Evolutionary conservation across 1,284 basidiomycete species (phyloP), one percentile per base, ranked within the genome.

Genomic region (Mycena sp.): DNA sequence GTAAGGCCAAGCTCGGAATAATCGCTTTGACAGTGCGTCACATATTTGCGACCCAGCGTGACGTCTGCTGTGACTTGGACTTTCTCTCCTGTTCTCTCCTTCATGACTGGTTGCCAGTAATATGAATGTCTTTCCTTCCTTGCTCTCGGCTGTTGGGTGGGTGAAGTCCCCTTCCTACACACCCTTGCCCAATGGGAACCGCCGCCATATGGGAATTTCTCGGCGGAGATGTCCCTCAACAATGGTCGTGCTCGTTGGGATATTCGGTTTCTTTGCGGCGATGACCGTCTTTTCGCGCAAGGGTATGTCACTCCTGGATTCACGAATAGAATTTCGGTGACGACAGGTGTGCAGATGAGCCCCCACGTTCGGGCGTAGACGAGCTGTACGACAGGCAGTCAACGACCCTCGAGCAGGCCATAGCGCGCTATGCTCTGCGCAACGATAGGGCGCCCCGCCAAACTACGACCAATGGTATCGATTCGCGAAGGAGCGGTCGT

Each of bases 401-500:
- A 38, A 46, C 35, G 40, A 49, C 37, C 41, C 35, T 56, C 26
- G 45, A 37, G 16, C 21, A 54, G 23, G 58, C 58, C 7, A 23
- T 28, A 9, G 28, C 59, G 16, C 51, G 46, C 28, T 61, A 61
- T 35, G 26, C 23, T 2, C 51, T 61, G 9, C 41, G 51, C 16
- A 54, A 28, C 12, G 50, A 17, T 16, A 50, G 58, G 5, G 26
- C 21, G 4, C 58, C 58, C 58, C 58, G n/a, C 43, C 40, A 14
- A 17, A 28, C 32, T 61, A 53, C 32, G 51, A 37, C 26, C 32
- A n/a, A 3, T 61, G 50, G 51, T 61, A 45, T 41, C 19, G 6
- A 1, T 53, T 53, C 32, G 58, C 58, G 12, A n/a, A 38, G 44
- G 30, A 25, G 16, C 10, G 32, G 26, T 2, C 38, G 26, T 61